Percentiles rank a stretch among this genome's conserved stretches.
Evolutionary conservation across 2,329 filamentous ascomycete species (phyloP).

Genomic region (Ceratocystis alfenasii): DNA sequence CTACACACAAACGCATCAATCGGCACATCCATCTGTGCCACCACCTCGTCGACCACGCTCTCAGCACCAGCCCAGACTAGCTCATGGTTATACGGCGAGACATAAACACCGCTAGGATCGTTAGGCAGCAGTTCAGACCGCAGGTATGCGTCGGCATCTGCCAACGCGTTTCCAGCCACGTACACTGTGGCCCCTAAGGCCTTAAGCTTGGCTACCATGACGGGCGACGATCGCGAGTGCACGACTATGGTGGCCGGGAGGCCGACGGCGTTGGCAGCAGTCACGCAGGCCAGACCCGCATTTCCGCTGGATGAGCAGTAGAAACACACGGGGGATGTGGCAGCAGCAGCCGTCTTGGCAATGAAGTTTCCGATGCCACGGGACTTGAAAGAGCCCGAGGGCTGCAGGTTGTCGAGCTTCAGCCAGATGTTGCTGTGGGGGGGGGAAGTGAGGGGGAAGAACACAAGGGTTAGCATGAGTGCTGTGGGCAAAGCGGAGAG

Average conservation of each 20-base stretch:
- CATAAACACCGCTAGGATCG: constrained; percentile 47
- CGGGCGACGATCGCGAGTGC: constrained; percentile 49
- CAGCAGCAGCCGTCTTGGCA: constrained; percentile 25
- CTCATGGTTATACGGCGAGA: constrained; percentile 57
- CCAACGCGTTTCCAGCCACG: constrained; percentile 55
- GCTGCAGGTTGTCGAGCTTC: constrained; percentile 72
- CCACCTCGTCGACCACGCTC: constrained; percentile 44
- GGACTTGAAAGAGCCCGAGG: constrained; percentile 75
- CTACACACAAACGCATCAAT: constrained; percentile 64
- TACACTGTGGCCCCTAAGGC: constrained; percentile 58
- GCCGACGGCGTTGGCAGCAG: constrained; percentile 52
- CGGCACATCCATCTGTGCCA: constrained; percentile 33
- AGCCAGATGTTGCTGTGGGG: constrained; percentile 56
- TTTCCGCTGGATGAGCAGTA: constrained; percentile 75
- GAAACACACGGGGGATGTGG: constrained; percentile 46
- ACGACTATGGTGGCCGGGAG: constrained; percentile 65
- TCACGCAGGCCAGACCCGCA: constrained; percentile 70
- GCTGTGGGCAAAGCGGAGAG: not conserved
- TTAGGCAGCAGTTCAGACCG: constrained; percentile 43
- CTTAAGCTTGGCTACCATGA: constrained; percentile 61
- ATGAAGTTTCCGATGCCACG: constrained; percentile 62
- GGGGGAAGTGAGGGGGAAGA: not conserved
- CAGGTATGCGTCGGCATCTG: constrained; percentile 57
- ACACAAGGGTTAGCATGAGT: not conserved
- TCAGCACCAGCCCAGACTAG: constrained; percentile 55